These are phyloP conservation scores for Emydomyces testavorans DNA, from an alignment of 2,329 filamentous ascomycete species.

Conservation along the genomic window DNA sequence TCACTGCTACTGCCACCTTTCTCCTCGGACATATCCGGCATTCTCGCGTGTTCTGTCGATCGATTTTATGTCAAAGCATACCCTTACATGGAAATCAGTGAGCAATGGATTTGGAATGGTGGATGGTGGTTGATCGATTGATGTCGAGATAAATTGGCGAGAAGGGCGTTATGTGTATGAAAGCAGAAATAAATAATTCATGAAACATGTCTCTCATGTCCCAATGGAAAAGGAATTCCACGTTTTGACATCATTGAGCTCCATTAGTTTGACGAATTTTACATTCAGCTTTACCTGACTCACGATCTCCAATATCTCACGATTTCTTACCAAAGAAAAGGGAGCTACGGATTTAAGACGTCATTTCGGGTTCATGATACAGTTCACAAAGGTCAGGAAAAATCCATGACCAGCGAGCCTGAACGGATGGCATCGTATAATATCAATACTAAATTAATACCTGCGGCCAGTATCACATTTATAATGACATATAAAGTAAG, in stretches of 20 bases:
- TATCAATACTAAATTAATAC: background rate
- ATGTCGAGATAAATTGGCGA: conserved; percentile 2
- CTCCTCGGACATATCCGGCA: too few relatives aligned
- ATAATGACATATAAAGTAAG: background rate
- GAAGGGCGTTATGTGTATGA: conserved; percentile 5
- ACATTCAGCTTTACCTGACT: too few relatives aligned
- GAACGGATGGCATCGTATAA: too few relatives aligned
- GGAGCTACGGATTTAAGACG: too few relatives aligned
- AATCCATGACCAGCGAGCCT: too few relatives aligned
- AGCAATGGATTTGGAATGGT: background rate
- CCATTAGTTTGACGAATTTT: too few relatives aligned
- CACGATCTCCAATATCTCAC: too few relatives aligned
- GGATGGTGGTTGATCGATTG: background rate
- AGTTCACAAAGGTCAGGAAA: too few relatives aligned
- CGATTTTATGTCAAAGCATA: background rate
- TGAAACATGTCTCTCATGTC: conserved; percentile 8
- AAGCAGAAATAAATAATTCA: conserved; percentile 9
- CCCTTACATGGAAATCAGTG: background rate
- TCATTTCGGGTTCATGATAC: too few relatives aligned
- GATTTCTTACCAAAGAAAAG: too few relatives aligned
- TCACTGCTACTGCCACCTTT: background rate
- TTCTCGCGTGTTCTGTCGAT: background rate
- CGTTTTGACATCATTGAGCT: background rate
- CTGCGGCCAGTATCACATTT: background rate
- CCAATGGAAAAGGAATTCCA: background rate